Evolutionary conservation across 2,329 filamentous ascomycete species (phyloP), one percentile per base, ranked within the genome.

Genomic region (Phaeophleospora eucalypticola): DNA sequence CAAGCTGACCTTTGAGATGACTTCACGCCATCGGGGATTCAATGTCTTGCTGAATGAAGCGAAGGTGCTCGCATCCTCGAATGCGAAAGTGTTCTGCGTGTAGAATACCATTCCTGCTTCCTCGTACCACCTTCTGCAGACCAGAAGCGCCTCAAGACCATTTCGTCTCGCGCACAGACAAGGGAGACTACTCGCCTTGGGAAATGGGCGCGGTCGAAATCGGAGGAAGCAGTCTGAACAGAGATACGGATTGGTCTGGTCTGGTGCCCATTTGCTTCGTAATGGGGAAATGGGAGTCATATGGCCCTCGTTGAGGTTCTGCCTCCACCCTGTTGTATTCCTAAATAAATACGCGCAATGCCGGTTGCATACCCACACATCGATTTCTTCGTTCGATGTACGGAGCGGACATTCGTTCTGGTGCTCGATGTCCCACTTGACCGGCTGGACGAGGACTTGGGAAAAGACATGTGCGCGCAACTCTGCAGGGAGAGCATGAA

Each of bases 1-100:
- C 16, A 49, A n/a, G 36, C 43, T 45, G 41, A 49, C 29, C 33
- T 37, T 48, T 4, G 48, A 46, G 14, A 54, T 40, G 12, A 15
- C 20, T 10, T 36, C 12, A 4, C 41, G 36, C 48, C 50, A 54
- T 4, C 29, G 34, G 9, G 39, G 44, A 14, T 45, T 39, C 27
- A 48, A 29, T 33, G 32, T 42, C 3, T 16, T 17, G 27, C 45
- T 19, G 35, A 53, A 49, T 12, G 20, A 15, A 10, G 27, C 39
- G 34, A 51, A 48, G 7, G 38, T 29, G 15, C 29, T 24, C 10
- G 19, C 14, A 35, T 52, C 45, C 17, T 57, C 53, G 42, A 57
- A 58, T 3, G 52, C 52, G 36, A 57, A 58, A 29, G 42, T 52
- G 41, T 57, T 57, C 20, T 36, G 34, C 2, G 45, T 44, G 43